phyloP scores from a whole-genome alignment of 371 early-diverging fungal species.

The Zychaea mexicana region DNA sequence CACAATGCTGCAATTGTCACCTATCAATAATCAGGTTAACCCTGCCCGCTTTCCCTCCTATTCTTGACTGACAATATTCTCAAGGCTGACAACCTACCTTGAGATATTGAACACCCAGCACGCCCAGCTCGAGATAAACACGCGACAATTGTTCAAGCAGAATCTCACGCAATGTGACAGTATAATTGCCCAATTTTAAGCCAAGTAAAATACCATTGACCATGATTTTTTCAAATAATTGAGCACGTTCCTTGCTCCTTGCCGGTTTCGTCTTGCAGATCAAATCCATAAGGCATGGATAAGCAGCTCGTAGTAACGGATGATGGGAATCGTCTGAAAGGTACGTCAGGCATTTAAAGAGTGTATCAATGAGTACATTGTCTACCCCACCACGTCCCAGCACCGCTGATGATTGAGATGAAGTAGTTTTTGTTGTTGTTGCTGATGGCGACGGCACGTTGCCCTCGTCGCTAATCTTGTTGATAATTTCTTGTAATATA shows the following conservation, averaged over 20 bases:
- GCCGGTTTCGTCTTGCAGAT: conserved; percentile 18
- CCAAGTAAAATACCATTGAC: conserved; percentile 35
- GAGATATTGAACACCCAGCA: conserved; percentile 30
- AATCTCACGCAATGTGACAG: conserved; percentile 16
- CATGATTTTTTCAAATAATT: conserved; percentile 31
- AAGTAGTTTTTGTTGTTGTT: too few species aligned
- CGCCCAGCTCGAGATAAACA: conserved; percentile 25
- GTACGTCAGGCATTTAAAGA: conserved; percentile 39
- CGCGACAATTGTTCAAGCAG: conserved; percentile 20
- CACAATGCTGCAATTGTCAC: conserved; percentile 16
- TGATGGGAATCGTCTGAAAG: conserved; percentile 31
- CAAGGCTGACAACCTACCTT: conserved; percentile 28
- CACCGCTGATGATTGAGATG: not conserved
- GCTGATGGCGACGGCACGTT: too few species aligned
- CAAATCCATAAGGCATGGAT: conserved; percentile 35
- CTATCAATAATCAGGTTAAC: not conserved
- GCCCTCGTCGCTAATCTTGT: conserved; percentile 19
- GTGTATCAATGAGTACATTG: conserved; percentile 27
- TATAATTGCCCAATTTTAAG: conserved; percentile 25
- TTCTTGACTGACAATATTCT: too few species aligned
- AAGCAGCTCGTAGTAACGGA: conserved; percentile 23
- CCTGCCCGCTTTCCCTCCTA: too few species aligned
- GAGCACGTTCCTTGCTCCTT: conserved; percentile 12
- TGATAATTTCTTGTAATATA: conserved; percentile 27
- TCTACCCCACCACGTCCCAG: conserved; percentile 23